Evolutionary conservation across 768 basidiomycete genomes (phyloP).

Genomic region (Amanita muscaria): DNA sequence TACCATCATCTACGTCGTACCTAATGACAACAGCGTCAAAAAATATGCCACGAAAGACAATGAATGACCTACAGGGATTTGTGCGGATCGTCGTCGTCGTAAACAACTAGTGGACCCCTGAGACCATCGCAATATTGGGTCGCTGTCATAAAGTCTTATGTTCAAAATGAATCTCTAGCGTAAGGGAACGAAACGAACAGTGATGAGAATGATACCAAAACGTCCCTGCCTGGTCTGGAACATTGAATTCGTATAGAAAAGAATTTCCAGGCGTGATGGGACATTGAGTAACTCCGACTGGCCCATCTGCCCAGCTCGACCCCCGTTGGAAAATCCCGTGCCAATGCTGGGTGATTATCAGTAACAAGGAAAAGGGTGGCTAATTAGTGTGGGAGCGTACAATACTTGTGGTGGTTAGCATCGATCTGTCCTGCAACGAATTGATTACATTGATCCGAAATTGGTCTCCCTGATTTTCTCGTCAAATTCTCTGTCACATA

Average conservation of each 20-base stretch:
- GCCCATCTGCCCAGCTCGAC: slow-evolving; percentile 28
- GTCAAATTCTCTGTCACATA: background rate
- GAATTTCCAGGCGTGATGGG: slow-evolving; percentile 28
- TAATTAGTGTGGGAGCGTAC: slow-evolving; percentile 13
- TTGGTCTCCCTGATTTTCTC: slow-evolving; percentile 19
- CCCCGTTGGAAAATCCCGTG: slow-evolving; percentile 37
- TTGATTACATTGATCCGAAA: slow-evolving; percentile 34
- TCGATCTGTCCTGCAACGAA: slow-evolving; percentile 28
- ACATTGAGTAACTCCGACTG: slow-evolving; percentile 30
- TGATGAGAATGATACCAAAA: slow-evolving; percentile 25
- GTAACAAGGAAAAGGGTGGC: background rate
- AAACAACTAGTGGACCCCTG: slow-evolving; percentile 16
- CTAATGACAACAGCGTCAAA: background rate
- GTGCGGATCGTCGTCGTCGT: slow-evolving; percentile 16
- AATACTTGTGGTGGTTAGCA: slow-evolving; percentile 29
- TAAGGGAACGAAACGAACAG: slow-evolving; percentile 14
- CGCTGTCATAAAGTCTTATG: background rate
- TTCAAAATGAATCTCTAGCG: background rate
- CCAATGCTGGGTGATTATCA: slow-evolving; percentile 25
- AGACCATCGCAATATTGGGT: slow-evolving; percentile 20
- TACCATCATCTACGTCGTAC: slow-evolving; percentile 21
- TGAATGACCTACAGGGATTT: background rate
- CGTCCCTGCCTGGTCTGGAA: slow-evolving; percentile 18
- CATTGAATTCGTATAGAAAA: slow-evolving; percentile 31
- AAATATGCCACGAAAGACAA: background rate